Evolutionary conservation across 2,329 filamentous ascomycete genomes (phyloP).

Genomic region (Beauveria varroae): DNA sequence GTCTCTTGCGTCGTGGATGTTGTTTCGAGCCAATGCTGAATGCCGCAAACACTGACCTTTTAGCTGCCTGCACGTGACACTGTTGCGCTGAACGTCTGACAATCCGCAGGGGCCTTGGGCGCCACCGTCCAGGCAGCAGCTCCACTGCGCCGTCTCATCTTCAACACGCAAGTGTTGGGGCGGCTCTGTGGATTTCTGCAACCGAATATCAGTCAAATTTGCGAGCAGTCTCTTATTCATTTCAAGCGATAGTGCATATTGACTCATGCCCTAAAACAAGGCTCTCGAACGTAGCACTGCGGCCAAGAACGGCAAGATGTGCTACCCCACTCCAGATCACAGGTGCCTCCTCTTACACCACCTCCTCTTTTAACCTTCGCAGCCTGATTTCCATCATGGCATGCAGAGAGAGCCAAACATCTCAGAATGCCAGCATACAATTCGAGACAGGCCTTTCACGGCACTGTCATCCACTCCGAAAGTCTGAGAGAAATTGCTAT

Average conservation of each 20-base stretch:
- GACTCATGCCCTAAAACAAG: not conserved
- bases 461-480: slow-evolving; percentile 28
- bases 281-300: not conserved
- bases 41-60: not conserved
- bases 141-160: not conserved
- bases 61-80: not conserved
- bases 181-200: not conserved
- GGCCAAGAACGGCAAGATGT: not conserved
- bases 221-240: not conserved
- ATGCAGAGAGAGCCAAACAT: not conserved
- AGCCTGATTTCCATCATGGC: not conserved
- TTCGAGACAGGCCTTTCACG: not conserved
- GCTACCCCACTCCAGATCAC: not conserved
- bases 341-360: not conserved
- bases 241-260: not conserved
- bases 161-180: not conserved
- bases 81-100: not conserved
- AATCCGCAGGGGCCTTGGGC: not conserved
- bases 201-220: not conserved
- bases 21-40: not conserved
- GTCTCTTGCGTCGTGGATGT: not conserved
- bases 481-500: slow-evolving; percentile 26
- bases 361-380: not conserved
- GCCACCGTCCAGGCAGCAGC: slow-evolving; percentile 2
- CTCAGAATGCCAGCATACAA: not conserved